Evolutionary conservation across 1,139 yeast species (phyloP).

Genomic region (Geotrichum europaeum): DNA sequence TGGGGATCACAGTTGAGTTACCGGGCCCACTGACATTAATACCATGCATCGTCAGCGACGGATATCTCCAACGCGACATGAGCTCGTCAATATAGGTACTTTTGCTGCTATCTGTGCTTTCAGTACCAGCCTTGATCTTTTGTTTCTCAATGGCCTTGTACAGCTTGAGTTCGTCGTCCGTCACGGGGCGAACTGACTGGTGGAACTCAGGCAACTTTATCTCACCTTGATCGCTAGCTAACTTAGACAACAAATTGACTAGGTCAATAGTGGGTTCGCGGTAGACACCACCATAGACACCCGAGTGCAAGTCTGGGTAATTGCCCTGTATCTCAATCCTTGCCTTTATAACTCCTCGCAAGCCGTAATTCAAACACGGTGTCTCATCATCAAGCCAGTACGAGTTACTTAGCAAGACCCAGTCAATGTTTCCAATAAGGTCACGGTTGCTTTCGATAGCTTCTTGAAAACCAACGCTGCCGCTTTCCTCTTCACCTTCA

Average conservation of each 20-base stretch:
- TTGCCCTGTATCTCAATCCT: constrained; percentile 64
- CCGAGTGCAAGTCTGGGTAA: constrained; percentile 87
- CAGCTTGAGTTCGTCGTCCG: constrained; percentile 49
- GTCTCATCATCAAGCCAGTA: constrained; percentile 87
- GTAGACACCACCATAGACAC: constrained; percentile 90
- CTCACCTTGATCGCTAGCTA: constrained; percentile 51
- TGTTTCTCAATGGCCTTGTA: constrained; percentile 58
- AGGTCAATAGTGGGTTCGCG: constrained; percentile 88
- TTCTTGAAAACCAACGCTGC: constrained; percentile 76
- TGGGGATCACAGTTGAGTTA: constrained; percentile 85
- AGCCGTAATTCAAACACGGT: constrained; percentile 90
- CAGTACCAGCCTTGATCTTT: neutral
- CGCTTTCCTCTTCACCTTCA: constrained; percentile 96
- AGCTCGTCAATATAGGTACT: constrained; percentile 30
- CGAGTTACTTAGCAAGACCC: constrained; percentile 84
- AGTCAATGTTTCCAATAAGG: constrained; percentile 66
- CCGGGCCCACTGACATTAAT: constrained; percentile 86
- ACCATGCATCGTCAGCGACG: constrained; percentile 85
- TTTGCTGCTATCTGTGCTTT: neutral
- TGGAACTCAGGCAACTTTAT: constrained; percentile 67
- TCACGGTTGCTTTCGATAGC: constrained; percentile 48
- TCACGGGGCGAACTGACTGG: constrained; percentile 54
- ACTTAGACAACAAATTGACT: constrained; percentile 59
- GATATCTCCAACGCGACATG: constrained; percentile 81
- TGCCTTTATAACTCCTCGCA: constrained; percentile 84